A percentile compares a stretch with the other conserved stretches of the same genome.
phyloP scores from a whole-genome alignment of 148 eudicot genomes.

The Chenopodium quinoa region DNA sequence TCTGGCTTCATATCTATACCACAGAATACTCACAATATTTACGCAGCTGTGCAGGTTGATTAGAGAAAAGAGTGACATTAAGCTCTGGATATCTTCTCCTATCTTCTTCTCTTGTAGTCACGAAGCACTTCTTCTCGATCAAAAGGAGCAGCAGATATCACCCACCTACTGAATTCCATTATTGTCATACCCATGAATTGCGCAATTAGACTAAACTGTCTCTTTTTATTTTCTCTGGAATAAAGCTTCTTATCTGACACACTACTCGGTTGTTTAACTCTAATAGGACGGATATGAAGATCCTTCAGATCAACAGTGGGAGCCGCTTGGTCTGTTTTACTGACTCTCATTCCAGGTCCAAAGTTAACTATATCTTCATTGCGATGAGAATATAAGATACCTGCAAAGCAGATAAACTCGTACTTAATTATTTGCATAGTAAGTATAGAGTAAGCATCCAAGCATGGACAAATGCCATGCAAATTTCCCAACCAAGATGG shows the following conservation, averaged over 20 bases:
- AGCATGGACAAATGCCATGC: too few species aligned
- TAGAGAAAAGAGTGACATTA: not conserved
- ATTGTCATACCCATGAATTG: conserved; percentile 53
- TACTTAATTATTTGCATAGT: not conserved
- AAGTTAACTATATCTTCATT: conserved; percentile 73
- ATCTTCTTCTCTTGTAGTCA: conserved; percentile 48
- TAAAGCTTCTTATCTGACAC: conserved; percentile 22
- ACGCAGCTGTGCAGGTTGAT: not conserved
- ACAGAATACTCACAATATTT: not conserved
- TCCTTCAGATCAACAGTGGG: conserved; percentile 19
- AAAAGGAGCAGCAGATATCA: conserved; percentile 51
- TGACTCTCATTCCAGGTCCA: conserved; percentile 33
- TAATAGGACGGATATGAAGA: conserved; percentile 21
- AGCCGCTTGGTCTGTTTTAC: conserved; percentile 11
- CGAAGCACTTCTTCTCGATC: conserved; percentile 50
- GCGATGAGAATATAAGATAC: conserved; percentile 85
- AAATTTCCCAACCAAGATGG: too few species aligned
- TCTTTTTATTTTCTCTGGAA: conserved; percentile 42
- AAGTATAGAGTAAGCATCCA: not conserved
- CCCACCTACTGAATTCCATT: conserved; percentile 63
- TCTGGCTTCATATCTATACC: not conserved
- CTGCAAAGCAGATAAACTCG: conserved; percentile 34
- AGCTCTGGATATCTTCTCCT: conserved; percentile 18
- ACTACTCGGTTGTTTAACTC: conserved; percentile 24
- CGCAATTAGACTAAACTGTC: conserved; percentile 52